phyloP scores from a whole-genome alignment of 345 rosid species.

The Dovyalis caffra region DNA sequence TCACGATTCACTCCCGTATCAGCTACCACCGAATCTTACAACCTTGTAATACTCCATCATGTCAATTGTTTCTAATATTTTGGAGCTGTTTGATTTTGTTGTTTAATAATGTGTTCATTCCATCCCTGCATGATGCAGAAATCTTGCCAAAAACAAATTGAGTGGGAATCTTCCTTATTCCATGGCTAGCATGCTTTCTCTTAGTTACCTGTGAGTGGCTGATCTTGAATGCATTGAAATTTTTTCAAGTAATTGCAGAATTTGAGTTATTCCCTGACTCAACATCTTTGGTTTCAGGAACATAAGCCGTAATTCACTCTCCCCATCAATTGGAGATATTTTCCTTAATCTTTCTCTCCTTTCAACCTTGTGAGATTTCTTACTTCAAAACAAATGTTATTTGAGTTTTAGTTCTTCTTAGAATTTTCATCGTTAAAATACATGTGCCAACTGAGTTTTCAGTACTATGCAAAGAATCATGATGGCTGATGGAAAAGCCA shows the following conservation, averaged over 20 bases:
- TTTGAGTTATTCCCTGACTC: constrained; percentile 11
- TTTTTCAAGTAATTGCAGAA: constrained; percentile 2
- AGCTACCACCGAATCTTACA: constrained; percentile 93
- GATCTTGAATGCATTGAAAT: constrained; percentile 23
- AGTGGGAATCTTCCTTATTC: constrained; percentile 94
- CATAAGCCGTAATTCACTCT: constrained; percentile 72
- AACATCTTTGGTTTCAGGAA: constrained; percentile 46
- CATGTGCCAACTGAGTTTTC: neutral
- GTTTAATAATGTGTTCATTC: constrained; percentile 4
- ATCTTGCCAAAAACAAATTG: constrained; percentile 81
- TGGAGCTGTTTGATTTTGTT: constrained; percentile 3
- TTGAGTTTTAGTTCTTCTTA: neutral
- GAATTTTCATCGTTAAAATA: neutral
- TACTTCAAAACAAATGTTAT: neutral
- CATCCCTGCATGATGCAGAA: constrained; percentile 51
- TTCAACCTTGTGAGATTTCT: constrained; percentile 62
- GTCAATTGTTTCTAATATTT: constrained; percentile 11
- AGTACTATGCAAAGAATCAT: neutral
- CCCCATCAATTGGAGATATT: constrained; percentile 64
- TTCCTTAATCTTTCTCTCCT: constrained; percentile 59
- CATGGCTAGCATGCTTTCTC: constrained; percentile 65
- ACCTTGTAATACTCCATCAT: constrained; percentile 62
- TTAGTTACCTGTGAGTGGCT: constrained; percentile 70
- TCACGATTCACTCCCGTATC: constrained; percentile 85
- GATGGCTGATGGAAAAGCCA: neutral